Evolutionary conservation across 2,329 filamentous ascomycete genomes (phyloP), one percentile per base, ranked within the genome.

Genomic region (Stagonosporopsis rhizophila): DNA sequence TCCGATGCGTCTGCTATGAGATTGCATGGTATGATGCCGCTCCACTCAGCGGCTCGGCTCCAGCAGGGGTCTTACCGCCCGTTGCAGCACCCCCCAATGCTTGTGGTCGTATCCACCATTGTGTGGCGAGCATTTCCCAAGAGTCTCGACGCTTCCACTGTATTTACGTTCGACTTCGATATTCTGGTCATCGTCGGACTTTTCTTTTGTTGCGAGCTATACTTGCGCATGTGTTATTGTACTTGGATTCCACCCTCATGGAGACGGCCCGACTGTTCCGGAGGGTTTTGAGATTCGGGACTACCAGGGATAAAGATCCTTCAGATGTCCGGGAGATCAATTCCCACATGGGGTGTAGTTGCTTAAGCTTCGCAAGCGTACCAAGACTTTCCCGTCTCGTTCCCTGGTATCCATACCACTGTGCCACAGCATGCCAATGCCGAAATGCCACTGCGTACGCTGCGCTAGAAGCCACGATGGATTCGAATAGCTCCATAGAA

Each of bases 11-110:
- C 20, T 34, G 19, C 23, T 34, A 42, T 30, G 47, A 52, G 25
- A 56, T 52, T 56, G 20, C 42, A 46, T 52, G 38, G 42, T 51
- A 34, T 27, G 38, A 38, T 44, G 35, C 4, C 37, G 47, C 38
- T 56, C 37, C 53, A 39, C 48, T 22, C 38, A 17, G 47, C 42
- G 53, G 47, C 53, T 52, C 42, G 47, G 47, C 47, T 52, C 47
- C 52, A 44, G 47, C 53, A 56, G 32, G 53, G 53, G 42, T 47
- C 35, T 32, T 42, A 20, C 53, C 47, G 47, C 38, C 25, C 38
- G 25, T 44, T 52, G 38, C 44, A 25, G 46, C 42, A 34, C 35
- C 28, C 46, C n/a, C n/a, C n/a, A n/a, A 41, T 41, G 22, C 6
- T 27, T 25, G 23, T 17, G 28, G 25, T n/a, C 17, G 28, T 19